These are phyloP conservation scores for Fusarium irregulare DNA, from an alignment of 2,329 filamentous ascomycete species.

Conservation along the genomic window DNA sequence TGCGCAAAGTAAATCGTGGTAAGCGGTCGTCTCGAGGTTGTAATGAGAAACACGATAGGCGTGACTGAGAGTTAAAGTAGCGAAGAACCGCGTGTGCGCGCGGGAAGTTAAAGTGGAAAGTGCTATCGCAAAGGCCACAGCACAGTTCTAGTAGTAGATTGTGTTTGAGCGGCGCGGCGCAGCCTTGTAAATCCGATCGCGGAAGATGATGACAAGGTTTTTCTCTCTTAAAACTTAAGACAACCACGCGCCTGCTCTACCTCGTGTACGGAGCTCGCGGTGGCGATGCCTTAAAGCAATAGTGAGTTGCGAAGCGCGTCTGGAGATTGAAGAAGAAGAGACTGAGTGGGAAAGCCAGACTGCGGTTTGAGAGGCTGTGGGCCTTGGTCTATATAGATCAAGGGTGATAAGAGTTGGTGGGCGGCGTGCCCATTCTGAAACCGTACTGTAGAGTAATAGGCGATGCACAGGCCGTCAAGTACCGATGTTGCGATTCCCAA, in stretches of 20 bases:
- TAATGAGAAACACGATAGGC: neutral
- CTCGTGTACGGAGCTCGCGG: constrained; percentile 29
- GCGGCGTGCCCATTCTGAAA: constrained; percentile 35
- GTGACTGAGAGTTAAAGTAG: neutral
- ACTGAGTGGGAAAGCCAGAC: constrained; percentile 8
- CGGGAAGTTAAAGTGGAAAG: constrained; percentile 2
- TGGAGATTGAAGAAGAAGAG: constrained; percentile 15
- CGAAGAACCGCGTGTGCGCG: constrained; percentile 5
- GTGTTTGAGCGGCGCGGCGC: constrained; percentile 27
- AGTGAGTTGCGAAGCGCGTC: constrained; percentile 28
- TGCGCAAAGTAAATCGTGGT: constrained; percentile 23
- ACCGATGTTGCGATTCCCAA: constrained; percentile 30
- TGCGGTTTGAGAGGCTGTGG: constrained; percentile 6
- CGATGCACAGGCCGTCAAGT: constrained; percentile 28
- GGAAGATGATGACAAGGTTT: neutral
- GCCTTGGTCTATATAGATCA: constrained; percentile 33
- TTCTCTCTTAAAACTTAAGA: neutral
- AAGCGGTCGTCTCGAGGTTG: constrained; percentile 19
- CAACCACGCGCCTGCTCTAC: constrained; percentile 19
- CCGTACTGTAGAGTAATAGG: constrained; percentile 1
- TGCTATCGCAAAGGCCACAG: constrained; percentile 22
- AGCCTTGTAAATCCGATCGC: constrained; percentile 21
- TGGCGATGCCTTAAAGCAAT: constrained; percentile 28
- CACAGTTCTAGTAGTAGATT: constrained; percentile 10
- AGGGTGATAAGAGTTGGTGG: constrained; percentile 20